Conservation (phyloP, 352 stramenopile genomes). For the Globisporangium nunn region DNA sequence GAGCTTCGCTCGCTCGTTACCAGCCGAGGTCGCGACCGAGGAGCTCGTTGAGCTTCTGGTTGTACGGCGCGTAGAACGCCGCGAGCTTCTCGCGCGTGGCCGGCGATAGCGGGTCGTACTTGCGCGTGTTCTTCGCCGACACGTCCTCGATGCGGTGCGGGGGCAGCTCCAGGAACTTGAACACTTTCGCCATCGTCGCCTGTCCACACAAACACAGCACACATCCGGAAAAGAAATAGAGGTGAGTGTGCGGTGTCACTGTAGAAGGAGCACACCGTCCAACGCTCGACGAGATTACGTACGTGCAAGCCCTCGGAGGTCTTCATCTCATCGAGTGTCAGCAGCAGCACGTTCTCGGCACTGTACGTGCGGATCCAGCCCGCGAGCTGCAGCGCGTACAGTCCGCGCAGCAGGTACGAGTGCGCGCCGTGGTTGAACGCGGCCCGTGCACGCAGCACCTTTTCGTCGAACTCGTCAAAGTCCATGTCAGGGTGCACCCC, state of each 20-base stretch:
- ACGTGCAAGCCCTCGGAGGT: conserved; percentile 50
- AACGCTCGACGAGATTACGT: conserved; percentile 11
- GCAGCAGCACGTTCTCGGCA: conserved; percentile 86
- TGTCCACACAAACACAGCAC: conserved; percentile 13
- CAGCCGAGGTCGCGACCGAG: conserved; percentile 57
- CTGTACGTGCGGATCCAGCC: conserved; percentile 91
- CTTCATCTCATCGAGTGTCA: conserved; percentile 94
- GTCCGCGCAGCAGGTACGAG: conserved; percentile 77
- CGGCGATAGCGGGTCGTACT: conserved; percentile 67
- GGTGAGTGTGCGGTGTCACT: conserved; percentile 4
- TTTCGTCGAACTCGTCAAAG: conserved; percentile 61
- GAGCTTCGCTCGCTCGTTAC: conserved; percentile 13
- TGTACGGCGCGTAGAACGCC: conserved; percentile 81
- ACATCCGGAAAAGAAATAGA: conserved; percentile 5
- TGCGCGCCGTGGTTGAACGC: conserved; percentile 64
- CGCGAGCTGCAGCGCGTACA: conserved; percentile 93
- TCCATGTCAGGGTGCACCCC: conserved; percentile 71
- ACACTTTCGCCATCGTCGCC: conserved; percentile 77
- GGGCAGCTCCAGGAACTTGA: conserved; percentile 80
- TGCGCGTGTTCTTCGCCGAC: conserved; percentile 83
- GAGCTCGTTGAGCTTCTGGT: conserved; percentile 63
- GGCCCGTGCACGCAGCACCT: conserved; percentile 39
- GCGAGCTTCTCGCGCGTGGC: conserved; percentile 48
- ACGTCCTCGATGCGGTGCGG: conserved; percentile 74
- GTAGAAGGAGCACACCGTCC: neutral